These are phyloP conservation scores for Verruconis gallopava DNA, from an alignment of 2,329 filamentous ascomycete genomes.

Conservation along the genomic window DNA sequence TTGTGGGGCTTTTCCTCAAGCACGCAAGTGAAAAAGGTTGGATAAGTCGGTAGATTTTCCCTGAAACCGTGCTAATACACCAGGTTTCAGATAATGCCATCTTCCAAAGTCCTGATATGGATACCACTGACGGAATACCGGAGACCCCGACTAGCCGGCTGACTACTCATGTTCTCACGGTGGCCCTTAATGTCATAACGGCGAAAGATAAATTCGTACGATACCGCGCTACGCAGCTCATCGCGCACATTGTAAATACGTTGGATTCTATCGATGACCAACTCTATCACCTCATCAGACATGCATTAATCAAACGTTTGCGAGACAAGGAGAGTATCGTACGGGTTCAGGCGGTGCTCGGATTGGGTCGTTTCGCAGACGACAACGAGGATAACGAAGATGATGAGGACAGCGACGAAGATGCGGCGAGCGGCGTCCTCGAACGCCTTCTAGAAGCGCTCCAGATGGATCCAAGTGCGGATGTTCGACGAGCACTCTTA, in stretches of 20 bases:
- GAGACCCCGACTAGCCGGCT: slow-evolving; percentile 79
- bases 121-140: slow-evolving; percentile 56
- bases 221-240: slow-evolving; percentile 78
- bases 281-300: slow-evolving; percentile 68
- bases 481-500: slow-evolving; percentile 78
- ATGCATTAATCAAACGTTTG: slow-evolving; percentile 70
- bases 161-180: slow-evolving; percentile 58
- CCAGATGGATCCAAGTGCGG: slow-evolving; percentile 87
- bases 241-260: slow-evolving; percentile 84
- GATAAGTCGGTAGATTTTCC: too few relatives aligned
- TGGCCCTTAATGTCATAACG: slow-evolving; percentile 60
- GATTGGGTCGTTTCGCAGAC: slow-evolving; percentile 67
- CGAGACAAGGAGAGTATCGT: slow-evolving; percentile 91
- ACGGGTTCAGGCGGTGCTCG: slow-evolving; percentile 80
- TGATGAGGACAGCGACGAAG: slow-evolving; percentile 57
- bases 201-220: slow-evolving; percentile 89
- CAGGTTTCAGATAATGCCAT: slow-evolving; percentile 20
- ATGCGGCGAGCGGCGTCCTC: slow-evolving; percentile 54
- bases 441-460: slow-evolving; percentile 77
- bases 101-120: slow-evolving; percentile 37
- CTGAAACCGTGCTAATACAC: too few relatives aligned
- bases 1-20: slow-evolving; percentile 75
- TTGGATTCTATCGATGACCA: slow-evolving; percentile 87
- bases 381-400: slow-evolving; percentile 49
- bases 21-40: slow-evolving; percentile 48